phyloP scores from a whole-genome alignment of 371 early-diverging fungal genomes.

The Apophysomyces trapeziformis region DNA sequence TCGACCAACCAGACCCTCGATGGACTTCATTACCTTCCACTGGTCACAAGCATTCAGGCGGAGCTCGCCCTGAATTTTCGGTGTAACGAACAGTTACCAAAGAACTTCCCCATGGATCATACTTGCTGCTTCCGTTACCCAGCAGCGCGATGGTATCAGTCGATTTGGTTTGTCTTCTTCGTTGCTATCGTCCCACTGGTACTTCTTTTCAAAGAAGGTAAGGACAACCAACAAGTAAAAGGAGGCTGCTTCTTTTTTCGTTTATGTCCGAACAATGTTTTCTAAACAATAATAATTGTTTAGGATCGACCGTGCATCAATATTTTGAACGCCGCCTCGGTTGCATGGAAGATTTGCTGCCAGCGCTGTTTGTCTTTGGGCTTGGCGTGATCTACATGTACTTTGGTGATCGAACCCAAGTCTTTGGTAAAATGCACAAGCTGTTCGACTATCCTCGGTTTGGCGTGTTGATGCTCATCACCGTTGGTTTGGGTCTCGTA shows the following conservation, averaged over 20 bases:
- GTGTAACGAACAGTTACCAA: slow-evolving; percentile 61
- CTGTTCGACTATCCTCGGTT: slow-evolving; percentile 52
- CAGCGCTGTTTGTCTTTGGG: slow-evolving; percentile 48
- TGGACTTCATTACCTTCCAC: slow-evolving; percentile 63
- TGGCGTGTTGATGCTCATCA: slow-evolving; percentile 37
- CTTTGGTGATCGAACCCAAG: slow-evolving; percentile 66
- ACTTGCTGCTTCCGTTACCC: slow-evolving; percentile 74
- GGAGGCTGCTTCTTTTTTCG: too few species aligned
- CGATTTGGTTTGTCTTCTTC: slow-evolving; percentile 45
- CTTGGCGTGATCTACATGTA: slow-evolving; percentile 61
- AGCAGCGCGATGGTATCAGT: slow-evolving; percentile 52
- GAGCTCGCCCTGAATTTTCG: slow-evolving; percentile 64
- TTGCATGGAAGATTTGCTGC: slow-evolving; percentile 19
- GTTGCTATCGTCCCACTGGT: slow-evolving; percentile 56
- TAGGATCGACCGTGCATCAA: slow-evolving; percentile 1
- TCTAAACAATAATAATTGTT: too few species aligned
- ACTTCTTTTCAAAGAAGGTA: slow-evolving; percentile 25
- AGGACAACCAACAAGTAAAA: neutral
- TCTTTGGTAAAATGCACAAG: slow-evolving; percentile 74
- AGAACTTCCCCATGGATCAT: slow-evolving; percentile 47
- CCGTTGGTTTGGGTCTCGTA: slow-evolving; percentile 45
- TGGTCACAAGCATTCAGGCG: slow-evolving; percentile 52
- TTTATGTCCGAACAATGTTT: too few species aligned
- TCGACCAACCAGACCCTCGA: slow-evolving; percentile 54
- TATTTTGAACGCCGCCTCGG: neutral